A percentile compares a stretch with the other conserved stretches of the same genome.
Evolutionary conservation across 169 alveolate genomes (phyloP).

Genomic region (Plasmodium knowlesi): DNA sequence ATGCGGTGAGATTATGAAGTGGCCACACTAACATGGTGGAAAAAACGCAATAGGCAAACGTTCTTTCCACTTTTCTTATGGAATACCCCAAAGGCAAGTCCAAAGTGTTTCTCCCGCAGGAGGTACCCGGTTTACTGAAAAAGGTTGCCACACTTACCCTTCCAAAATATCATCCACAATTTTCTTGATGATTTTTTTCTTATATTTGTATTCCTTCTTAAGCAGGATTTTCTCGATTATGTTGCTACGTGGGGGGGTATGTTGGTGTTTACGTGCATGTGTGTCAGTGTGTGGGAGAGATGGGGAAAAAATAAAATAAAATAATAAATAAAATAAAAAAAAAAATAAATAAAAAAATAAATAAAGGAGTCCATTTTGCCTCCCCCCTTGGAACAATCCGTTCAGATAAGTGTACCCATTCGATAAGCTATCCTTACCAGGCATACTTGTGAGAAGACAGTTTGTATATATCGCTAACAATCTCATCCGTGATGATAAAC

Average conservation of each 20-base stretch:
- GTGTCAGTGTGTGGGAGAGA: background rate
- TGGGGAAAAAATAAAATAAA: background rate
- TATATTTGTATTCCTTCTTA: conserved; percentile 57
- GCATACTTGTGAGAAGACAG: conserved; percentile 63
- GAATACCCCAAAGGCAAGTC: too few species aligned
- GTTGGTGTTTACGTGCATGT: too few species aligned
- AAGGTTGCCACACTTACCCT: conserved; percentile 6
- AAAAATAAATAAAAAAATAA: background rate
- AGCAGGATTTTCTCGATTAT: conserved; percentile 63
- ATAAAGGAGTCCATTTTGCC: background rate
- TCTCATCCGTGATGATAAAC: conserved; percentile 30
- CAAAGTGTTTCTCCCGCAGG: too few species aligned
- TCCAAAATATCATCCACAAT: conserved; percentile 47
- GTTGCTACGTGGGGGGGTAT: conserved; percentile 55
- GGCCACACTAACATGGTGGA: background rate
- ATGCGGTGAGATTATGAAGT: background rate
- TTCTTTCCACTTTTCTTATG: background rate
- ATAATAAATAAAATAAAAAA: background rate
- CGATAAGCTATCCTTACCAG: conserved; percentile 4
- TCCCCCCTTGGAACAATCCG: background rate
- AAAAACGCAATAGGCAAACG: background rate
- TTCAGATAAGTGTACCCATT: background rate
- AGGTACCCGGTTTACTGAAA: background rate
- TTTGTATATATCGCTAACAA: conserved; percentile 50
- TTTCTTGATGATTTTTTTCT: conserved; percentile 59